Base-by-base conservation (phyloP, 2,329 filamentous ascomycete species). In the Aureobasidium sp. region DNA sequence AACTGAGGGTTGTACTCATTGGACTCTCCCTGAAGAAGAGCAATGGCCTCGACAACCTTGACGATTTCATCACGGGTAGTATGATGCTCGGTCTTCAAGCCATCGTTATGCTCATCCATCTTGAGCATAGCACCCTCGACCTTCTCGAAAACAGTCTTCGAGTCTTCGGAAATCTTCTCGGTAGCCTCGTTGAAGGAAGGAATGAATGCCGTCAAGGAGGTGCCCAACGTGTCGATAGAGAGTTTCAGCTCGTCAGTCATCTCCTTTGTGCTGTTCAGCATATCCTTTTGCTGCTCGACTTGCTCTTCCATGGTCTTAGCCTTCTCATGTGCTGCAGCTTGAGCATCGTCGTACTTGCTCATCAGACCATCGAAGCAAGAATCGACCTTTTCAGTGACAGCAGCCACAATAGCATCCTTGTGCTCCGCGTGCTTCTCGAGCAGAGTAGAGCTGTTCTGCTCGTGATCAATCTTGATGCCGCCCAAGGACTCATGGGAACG, bases 1-100 rank as follows among this genome's bases (percentile, higher is more conserved):
- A 97, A 89, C 76, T 95, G 89, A 1, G 94, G 94, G 68, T 97
- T 88, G 66, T 88, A 88, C 72, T 97, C 91, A 9, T 83, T 84
- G 34, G 96, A 82, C 63, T 94, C 86, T 63, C 83, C 87, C 70
- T 95, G 89, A 1, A 97, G 79, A 27, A 85, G 86, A 67, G 89
- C 87, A 17, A 96, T 86, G 8, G 84, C 84, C 62, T 82, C 82
- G 41, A 91, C 79, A 12, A 90, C 86, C 70, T 91, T 88, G 68
- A 87, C 84, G 60, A 96, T 81, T 67, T 95, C 87, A 39, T 91
- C 88, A 8, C 90, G 87, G 11, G 92, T 95, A 67, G 90, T 83
- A 67, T 90, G 83, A 70, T 97, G 91, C 70, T 96, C 90, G 0
- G 84, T 80, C 76, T 90, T 93, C 66, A 82, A 83, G 20, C 91